Evolutionary conservation across 1,284 basidiomycete species (phyloP).

Genomic region (Irpex sp.): DNA sequence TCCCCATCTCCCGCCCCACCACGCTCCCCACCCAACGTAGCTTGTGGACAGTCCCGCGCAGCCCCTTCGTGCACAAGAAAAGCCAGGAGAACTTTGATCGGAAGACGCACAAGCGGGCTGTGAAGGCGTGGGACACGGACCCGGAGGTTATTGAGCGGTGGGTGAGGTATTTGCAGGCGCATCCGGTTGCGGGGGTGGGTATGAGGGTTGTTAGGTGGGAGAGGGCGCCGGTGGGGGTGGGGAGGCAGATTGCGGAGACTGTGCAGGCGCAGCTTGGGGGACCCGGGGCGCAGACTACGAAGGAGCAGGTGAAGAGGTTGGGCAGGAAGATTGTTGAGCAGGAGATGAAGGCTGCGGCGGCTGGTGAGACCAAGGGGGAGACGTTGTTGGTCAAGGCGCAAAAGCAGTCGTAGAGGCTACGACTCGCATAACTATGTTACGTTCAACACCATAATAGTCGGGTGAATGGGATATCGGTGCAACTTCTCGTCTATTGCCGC

Average conservation of each 20-base stretch:
- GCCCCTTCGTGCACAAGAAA: constrained; percentile 96
- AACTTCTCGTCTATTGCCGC: no score
- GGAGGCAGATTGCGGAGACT: constrained; percentile 51
- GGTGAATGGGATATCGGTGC: no score
- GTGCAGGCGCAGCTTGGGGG: constrained; percentile 32
- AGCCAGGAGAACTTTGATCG: constrained; percentile 96
- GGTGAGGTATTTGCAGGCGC: constrained; percentile 84
- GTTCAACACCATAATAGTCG: no score
- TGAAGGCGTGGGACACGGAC: constrained; percentile 94
- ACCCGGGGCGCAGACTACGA: constrained; percentile 19
- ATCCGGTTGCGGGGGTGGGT: constrained; percentile 89
- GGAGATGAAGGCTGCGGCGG: constrained; percentile 43
- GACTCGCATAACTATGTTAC: background rate
- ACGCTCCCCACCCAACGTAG: constrained; percentile 82
- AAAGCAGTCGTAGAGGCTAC: background rate
- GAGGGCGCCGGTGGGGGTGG: constrained; percentile 74
- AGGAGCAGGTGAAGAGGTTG: constrained; percentile 40
- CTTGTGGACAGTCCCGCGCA: constrained; percentile 89
- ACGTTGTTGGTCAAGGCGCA: background rate
- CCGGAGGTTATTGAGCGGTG: constrained; percentile 84
- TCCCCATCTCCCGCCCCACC: constrained; percentile 81
- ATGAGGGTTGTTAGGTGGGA: constrained; percentile 88
- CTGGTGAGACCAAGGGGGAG: constrained; percentile 1
- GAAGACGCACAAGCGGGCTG: constrained; percentile 83
- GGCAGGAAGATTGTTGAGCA: constrained; percentile 56